Conservation (phyloP, 2,329 filamentous ascomycete species). For the Fusarium vanettenii region DNA sequence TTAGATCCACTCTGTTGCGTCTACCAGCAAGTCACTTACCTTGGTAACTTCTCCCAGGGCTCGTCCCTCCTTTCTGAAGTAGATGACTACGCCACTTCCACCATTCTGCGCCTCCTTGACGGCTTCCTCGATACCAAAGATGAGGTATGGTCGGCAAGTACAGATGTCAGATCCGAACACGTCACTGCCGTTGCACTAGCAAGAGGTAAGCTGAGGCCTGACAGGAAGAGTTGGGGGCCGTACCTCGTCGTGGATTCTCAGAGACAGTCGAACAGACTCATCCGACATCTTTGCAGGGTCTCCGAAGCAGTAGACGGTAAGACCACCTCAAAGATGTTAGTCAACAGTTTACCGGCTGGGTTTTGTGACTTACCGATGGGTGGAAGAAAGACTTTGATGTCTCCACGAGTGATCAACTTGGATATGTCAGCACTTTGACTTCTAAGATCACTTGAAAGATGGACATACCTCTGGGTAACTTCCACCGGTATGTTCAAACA, state of each 20-base stretch:
- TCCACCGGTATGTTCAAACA: constrained; percentile 96
- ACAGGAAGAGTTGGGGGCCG: constrained; percentile 8
- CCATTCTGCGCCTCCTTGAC: constrained; percentile 97
- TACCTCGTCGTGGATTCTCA: constrained; percentile 81
- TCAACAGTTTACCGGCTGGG: neutral
- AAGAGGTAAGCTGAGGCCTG: constrained; percentile 1
- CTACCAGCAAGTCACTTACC: constrained; percentile 61
- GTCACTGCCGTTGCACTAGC: constrained; percentile 90
- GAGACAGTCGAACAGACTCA: constrained; percentile 80
- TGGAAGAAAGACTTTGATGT: constrained; percentile 95
- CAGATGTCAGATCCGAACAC: constrained; percentile 99
- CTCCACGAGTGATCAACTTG: constrained; percentile 86
- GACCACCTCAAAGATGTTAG: constrained; percentile 66
- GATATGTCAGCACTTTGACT: constrained; percentile 33
- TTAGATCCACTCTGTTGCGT: constrained; percentile 26
- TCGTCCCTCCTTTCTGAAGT: constrained; percentile 97
- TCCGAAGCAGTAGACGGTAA: constrained; percentile 98
- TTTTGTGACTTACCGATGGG: constrained; percentile 76
- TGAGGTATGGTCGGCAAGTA: constrained; percentile 94
- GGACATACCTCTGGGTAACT: constrained; percentile 83
- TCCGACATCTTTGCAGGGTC: constrained; percentile 95
- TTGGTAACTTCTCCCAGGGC: constrained; percentile 96
- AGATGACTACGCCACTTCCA: constrained; percentile 94
- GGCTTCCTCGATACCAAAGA: constrained; percentile 96
- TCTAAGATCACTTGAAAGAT: neutral